phyloP scores from a whole-genome alignment of 2,329 filamentous ascomycete species.

The Colletotrichum falcatum region DNA sequence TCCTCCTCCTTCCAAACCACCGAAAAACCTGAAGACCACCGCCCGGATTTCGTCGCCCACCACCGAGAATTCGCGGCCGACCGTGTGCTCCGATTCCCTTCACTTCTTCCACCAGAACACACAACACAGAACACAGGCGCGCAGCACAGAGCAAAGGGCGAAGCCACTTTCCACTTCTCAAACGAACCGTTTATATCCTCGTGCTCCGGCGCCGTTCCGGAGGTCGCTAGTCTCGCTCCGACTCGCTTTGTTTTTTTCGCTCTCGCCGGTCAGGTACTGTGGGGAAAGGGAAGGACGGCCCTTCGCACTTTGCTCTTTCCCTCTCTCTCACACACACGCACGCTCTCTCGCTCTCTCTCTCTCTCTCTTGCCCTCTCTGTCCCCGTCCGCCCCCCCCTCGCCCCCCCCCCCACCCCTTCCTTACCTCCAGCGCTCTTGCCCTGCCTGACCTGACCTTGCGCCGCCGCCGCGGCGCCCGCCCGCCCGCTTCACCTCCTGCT shows the following conservation, averaged over 20 bases:
- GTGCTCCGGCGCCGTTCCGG: conserved; percentile 26
- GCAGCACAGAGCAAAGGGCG: neutral
- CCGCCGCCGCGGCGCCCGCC: conserved; percentile 7
- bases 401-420: neutral
- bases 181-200: neutral
- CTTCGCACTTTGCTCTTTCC: neutral
- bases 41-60: conserved; percentile 38
- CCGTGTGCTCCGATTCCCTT: conserved; percentile 33
- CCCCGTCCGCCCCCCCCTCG: too few relatives aligned
- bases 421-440: neutral
- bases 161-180: neutral
- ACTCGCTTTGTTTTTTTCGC: neutral
- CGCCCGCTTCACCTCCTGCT: conserved; percentile 13
- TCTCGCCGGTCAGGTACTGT: neutral
- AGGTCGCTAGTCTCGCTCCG: neutral
- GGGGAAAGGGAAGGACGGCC: neutral
- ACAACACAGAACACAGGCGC: neutral
- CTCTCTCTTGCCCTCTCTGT: neutral
- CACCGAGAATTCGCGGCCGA: conserved; percentile 40
- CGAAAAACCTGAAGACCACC: conserved; percentile 31
- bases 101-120: neutral
- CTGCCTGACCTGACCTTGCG: neutral
- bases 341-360: neutral
- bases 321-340: neutral
- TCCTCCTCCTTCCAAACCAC: neutral